Conservation (phyloP, 2,329 filamentous ascomycete species). For the Sporothrix humicola region DNA sequence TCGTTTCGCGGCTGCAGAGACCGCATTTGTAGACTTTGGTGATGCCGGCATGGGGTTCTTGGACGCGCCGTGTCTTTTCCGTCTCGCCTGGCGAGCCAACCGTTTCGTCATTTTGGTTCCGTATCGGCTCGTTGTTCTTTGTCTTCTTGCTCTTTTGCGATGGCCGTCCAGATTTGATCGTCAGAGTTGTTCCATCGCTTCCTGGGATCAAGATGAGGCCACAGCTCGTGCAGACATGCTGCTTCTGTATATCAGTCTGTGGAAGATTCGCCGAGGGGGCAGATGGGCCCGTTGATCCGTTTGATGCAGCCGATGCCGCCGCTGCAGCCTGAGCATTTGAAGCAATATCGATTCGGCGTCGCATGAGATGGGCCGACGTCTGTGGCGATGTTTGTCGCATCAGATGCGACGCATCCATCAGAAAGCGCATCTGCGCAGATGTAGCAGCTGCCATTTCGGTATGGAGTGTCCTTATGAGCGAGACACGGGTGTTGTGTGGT, state of each 20-base stretch:
- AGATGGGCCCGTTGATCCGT: neutral
- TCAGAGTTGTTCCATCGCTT: constrained; percentile 49
- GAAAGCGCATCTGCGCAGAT: constrained; percentile 49
- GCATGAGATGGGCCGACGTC: constrained; percentile 66
- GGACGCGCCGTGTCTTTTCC: neutral
- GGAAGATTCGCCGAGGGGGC: neutral
- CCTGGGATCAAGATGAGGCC: constrained; percentile 65
- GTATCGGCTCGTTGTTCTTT: neutral
- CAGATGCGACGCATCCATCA: constrained; percentile 66
- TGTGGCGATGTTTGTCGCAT: constrained; percentile 59
- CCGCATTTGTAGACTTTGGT: constrained; percentile 54
- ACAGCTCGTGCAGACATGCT: constrained; percentile 64
- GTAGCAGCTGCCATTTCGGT: constrained; percentile 26
- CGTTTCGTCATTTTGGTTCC: neutral
- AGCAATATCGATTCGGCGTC: constrained; percentile 56
- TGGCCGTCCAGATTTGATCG: constrained; percentile 44
- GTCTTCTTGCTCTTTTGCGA: constrained; percentile 42
- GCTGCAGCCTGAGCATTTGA: constrained; percentile 43
- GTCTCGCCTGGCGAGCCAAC: neutral
- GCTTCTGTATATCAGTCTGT: constrained; percentile 55
- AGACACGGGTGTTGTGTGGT: neutral
- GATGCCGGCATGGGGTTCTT: constrained; percentile 38
- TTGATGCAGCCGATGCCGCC: constrained; percentile 44
- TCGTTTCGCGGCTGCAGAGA: constrained; percentile 53
- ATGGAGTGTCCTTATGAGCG: neutral